phyloP scores from a whole-genome alignment of 257 asterid genomes.

The Fraxinus cuspidata region DNA sequence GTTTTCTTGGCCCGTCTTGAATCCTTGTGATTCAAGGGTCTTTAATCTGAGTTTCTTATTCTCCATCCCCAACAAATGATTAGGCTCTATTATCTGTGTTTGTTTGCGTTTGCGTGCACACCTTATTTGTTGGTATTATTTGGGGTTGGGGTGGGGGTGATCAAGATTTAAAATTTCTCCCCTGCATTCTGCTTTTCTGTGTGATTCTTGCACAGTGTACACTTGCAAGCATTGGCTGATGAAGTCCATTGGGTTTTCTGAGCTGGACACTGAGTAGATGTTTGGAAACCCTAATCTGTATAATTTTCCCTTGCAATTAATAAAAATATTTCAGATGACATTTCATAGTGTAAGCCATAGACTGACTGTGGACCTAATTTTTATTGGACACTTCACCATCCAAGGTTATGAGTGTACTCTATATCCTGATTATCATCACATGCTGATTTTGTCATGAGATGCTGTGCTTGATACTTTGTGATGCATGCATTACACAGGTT shows the following conservation, averaged over 20 bases:
- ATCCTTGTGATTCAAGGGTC: background rate
- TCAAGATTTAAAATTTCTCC: too few relatives aligned
- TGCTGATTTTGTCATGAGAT: background rate
- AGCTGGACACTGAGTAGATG: background rate
- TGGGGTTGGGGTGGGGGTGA: background rate
- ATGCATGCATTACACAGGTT: background rate
- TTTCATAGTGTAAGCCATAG: background rate
- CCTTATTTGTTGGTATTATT: too few relatives aligned
- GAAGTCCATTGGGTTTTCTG: background rate
- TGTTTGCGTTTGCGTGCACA: background rate
- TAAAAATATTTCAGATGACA: too few relatives aligned
- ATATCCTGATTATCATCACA: background rate
- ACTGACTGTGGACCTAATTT: background rate
- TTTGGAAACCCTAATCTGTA: background rate
- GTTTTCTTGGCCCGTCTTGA: constrained; percentile 12
- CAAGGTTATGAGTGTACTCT: background rate
- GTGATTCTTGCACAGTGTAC: too few relatives aligned
- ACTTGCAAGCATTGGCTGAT: background rate
- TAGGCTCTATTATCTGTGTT: background rate
- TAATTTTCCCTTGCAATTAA: background rate
- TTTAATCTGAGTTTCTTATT: background rate
- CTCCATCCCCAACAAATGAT: background rate
- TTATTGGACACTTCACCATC: background rate
- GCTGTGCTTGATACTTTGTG: background rate
- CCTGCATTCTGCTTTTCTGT: too few relatives aligned